Percentiles rank a stretch among this genome's conserved stretches.
Evolutionary conservation across 805 yeast genomes (phyloP).

Genomic region (Wickerhamomyces rabaulensis): DNA sequence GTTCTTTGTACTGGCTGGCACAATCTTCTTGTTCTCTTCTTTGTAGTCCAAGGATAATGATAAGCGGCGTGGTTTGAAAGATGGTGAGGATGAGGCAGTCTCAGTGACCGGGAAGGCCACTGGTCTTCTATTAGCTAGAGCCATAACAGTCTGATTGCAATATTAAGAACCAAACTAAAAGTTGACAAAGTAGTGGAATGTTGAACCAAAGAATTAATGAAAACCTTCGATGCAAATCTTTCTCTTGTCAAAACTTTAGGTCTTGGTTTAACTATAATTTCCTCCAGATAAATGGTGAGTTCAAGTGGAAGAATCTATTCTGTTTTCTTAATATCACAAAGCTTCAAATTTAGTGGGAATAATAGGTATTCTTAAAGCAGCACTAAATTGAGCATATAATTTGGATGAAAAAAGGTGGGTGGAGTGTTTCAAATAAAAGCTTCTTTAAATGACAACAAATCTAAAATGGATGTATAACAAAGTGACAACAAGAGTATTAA

Average conservation of each 20-base stretch:
- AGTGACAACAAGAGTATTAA: not conserved
- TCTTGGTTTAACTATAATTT: not conserved
- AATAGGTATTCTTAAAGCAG: not conserved
- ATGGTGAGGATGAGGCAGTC: slow-evolving; percentile 21
- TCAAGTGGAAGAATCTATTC: not conserved
- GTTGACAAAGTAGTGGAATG: not conserved
- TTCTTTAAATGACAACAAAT: not conserved
- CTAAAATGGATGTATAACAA: not conserved
- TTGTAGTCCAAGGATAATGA: slow-evolving; percentile 18
- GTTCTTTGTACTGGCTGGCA: slow-evolving; percentile 6
- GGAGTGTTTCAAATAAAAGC: not conserved
- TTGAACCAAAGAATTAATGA: slow-evolving; percentile 21
- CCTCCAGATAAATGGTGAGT: not conserved
- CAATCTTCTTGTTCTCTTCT: not conserved
- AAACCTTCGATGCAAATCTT: slow-evolving; percentile 18
- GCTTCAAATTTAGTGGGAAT: not conserved
- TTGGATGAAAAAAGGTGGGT: not conserved
- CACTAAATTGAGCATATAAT: not conserved
- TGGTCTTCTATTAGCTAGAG: slow-evolving; percentile 65
- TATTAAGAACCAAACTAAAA: not conserved
- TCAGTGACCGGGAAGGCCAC: slow-evolving; percentile 42
- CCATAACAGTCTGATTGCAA: slow-evolving; percentile 34
- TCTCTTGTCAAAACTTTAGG: not conserved
- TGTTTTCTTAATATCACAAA: not conserved
- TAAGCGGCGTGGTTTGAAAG: slow-evolving; percentile 26